Conservation (phyloP, 2,329 filamentous ascomycete species). For the Xylaria sp. region DNA sequence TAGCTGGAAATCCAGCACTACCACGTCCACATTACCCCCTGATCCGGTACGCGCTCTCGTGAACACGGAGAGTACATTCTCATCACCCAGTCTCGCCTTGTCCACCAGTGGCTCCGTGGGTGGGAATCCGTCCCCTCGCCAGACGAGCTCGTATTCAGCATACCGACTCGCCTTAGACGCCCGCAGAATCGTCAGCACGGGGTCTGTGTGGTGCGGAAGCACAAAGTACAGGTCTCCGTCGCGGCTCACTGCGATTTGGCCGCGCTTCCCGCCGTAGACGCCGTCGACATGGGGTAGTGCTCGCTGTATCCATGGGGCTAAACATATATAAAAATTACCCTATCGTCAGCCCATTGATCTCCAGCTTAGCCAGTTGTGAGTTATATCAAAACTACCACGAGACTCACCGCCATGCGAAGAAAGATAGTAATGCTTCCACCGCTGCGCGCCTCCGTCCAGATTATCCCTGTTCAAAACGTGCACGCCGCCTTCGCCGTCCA, state of each 20-base stretch:
- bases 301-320: conserved; percentile 51
- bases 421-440: conserved; percentile 57
- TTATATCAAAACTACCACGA: background rate
- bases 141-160: conserved; percentile 51
- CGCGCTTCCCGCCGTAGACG: conserved; percentile 51
- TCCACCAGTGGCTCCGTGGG: conserved; percentile 56
- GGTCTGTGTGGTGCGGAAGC: conserved; percentile 50
- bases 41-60: conserved; percentile 40
- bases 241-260: conserved; percentile 51
- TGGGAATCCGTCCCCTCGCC: conserved; percentile 51
- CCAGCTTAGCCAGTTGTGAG: background rate
- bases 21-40: conserved; percentile 44
- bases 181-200: conserved; percentile 50
- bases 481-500: conserved; percentile 58
- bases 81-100: conserved; percentile 50
- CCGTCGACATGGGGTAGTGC: conserved; percentile 49
- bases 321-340: background rate
- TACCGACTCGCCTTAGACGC: conserved; percentile 48
- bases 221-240: conserved; percentile 53
- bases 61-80: conserved; percentile 53
- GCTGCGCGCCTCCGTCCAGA: conserved; percentile 44
- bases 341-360: background rate
- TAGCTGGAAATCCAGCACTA: conserved; percentile 53
- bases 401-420: conserved; percentile 47
- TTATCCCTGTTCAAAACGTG: conserved; percentile 62